Percentiles rank a stretch among this genome's conserved stretches.
Conservation (phyloP, 2,329 filamentous ascomycete species). For the Cordyceps pruinosa region DNA sequence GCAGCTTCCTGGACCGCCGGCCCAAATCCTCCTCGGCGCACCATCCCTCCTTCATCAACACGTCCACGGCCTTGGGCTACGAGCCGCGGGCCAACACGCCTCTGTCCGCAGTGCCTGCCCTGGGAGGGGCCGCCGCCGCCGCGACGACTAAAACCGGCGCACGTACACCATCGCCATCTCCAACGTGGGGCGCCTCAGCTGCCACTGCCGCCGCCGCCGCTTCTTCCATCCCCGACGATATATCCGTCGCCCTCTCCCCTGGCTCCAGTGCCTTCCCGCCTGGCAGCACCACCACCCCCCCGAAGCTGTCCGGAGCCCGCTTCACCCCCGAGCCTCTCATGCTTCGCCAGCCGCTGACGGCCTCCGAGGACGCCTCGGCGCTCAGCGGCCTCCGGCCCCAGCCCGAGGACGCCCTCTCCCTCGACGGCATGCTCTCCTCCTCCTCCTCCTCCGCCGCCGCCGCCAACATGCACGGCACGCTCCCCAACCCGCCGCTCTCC, state of each 20-base stretch:
- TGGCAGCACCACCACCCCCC: constrained; percentile 59
- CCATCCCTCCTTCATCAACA: constrained; percentile 17
- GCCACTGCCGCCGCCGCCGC: neutral
- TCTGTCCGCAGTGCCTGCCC: constrained; percentile 19
- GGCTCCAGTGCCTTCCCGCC: neutral
- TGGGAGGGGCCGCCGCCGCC: constrained; percentile 19
- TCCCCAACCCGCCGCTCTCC: constrained; percentile 32
- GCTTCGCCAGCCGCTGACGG: constrained; percentile 2
- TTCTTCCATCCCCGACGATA: constrained; percentile 9
- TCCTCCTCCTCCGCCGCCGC: constrained; percentile 25
- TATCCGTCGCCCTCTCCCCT: neutral
- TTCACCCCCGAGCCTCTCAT: constrained; percentile 2
- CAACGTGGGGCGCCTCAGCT: constrained; percentile 3
- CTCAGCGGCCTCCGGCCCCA: constrained; percentile 37
- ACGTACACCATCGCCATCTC: constrained; percentile 6
- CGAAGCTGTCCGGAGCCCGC: neutral
- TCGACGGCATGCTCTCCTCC: constrained; percentile 51
- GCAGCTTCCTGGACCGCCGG: constrained; percentile 16
- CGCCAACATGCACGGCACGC: constrained; percentile 28
- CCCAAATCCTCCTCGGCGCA: constrained; percentile 13
- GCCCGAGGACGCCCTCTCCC: constrained; percentile 46
- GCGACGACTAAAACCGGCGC: neutral
- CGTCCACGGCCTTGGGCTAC: constrained; percentile 17
- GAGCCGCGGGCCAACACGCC: constrained; percentile 16
- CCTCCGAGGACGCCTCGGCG: constrained; percentile 45